These are phyloP conservation scores for Sanghuangporus baumii DNA, from an alignment of 1,284 basidiomycete genomes.

Conservation along the genomic window DNA sequence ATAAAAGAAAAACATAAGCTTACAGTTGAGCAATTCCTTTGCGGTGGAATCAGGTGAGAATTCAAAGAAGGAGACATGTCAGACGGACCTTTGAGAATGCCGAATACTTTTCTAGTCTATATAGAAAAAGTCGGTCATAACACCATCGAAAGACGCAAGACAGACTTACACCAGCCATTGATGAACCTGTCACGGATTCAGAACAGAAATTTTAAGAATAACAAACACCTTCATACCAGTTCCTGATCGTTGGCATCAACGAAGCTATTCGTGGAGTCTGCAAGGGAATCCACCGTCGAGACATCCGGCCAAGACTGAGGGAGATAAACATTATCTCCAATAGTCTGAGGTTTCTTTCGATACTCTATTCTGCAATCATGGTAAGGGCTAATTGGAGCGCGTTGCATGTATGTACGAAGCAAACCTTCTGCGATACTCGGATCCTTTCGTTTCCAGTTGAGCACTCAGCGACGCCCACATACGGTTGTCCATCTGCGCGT, in stretches of 20 bases:
- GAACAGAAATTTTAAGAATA: not conserved
- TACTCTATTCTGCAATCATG: constrained; percentile 15
- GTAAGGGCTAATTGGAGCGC: not conserved
- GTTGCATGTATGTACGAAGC: not conserved
- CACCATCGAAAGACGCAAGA: not conserved
- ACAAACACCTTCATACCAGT: constrained; percentile 29
- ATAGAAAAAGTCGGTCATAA: constrained; percentile 1
- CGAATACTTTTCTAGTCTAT: constrained; percentile 61
- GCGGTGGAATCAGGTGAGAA: not conserved
- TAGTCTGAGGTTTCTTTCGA: constrained; percentile 11
- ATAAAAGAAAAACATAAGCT: constrained; percentile 11
- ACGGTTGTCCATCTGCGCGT: constrained; percentile 47
- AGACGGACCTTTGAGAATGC: constrained; percentile 43
- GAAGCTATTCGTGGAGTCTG: constrained; percentile 19
- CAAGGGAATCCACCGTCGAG: not conserved
- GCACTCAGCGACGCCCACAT: constrained; percentile 53
- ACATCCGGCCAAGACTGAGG: constrained; percentile 17
- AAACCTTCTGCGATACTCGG: constrained; percentile 38
- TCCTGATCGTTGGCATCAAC: constrained; percentile 38
- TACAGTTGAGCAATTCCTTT: constrained; percentile 51
- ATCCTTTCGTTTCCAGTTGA: constrained; percentile 47
- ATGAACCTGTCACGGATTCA: constrained; percentile 37
- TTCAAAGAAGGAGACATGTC: not conserved
- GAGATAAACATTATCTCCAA: constrained; percentile 17
- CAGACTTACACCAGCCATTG: constrained; percentile 47